These are phyloP conservation scores for Trametes versicolor DNA, from an alignment of 1,284 basidiomycete genomes.

Conservation along the genomic window DNA sequence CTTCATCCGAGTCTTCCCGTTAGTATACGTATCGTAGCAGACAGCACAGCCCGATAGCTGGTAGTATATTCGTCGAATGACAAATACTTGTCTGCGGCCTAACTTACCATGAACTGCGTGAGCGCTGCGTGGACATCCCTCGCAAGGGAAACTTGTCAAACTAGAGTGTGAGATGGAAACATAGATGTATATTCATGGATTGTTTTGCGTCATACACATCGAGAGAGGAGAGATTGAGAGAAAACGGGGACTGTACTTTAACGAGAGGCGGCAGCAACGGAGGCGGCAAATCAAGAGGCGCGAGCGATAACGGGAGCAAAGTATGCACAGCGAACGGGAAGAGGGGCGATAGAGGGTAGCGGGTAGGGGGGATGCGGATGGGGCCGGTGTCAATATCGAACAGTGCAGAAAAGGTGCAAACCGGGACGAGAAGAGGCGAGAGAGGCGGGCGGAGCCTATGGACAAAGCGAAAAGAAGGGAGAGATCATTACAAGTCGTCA, in stretches of 20 bases:
- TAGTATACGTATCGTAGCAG: slow-evolving; percentile 28
- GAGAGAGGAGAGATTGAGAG: slow-evolving; percentile 21
- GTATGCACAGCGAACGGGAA: slow-evolving; percentile 40
- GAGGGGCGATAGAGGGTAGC: slow-evolving; percentile 38
- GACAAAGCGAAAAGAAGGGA: slow-evolving; percentile 26
- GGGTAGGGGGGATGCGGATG: slow-evolving; percentile 34
- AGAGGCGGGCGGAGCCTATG: slow-evolving; percentile 22
- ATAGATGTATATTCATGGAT: slow-evolving; percentile 35
- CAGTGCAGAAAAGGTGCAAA: slow-evolving; percentile 33
- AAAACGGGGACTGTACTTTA: slow-evolving; percentile 20
- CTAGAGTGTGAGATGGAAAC: slow-evolving; percentile 11
- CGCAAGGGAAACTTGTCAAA: background rate
- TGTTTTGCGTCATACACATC: slow-evolving; percentile 36
- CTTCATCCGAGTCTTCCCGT: slow-evolving; percentile 2
- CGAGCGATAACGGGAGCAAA: slow-evolving; percentile 27
- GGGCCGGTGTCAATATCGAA: slow-evolving; percentile 34
- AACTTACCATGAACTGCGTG: background rate
- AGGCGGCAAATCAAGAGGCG: slow-evolving; percentile 9
- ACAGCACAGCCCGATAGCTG: slow-evolving; percentile 24
- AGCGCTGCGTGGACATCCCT: background rate
- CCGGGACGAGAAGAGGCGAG: slow-evolving; percentile 20
- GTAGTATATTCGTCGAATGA: slow-evolving; percentile 22
- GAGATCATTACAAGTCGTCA: slow-evolving; percentile 36
- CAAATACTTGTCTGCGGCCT: slow-evolving; percentile 9
- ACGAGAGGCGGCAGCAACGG: slow-evolving; percentile 16